phyloP scores from a whole-genome alignment of 2,329 filamentous ascomycete genomes.

The Colletotrichum scovillei region DNA sequence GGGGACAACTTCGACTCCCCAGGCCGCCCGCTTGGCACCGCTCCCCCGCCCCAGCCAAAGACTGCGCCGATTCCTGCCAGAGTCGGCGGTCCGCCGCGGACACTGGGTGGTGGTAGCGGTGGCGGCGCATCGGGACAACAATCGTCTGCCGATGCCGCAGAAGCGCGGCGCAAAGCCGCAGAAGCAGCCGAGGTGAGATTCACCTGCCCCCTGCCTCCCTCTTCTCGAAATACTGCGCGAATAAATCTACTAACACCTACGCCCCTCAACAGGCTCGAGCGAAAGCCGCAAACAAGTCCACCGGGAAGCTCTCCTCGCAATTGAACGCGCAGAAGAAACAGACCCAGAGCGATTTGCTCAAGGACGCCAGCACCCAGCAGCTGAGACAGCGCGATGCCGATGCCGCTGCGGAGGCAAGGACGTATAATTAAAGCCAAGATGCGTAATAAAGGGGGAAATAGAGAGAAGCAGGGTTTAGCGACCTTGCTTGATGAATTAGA shows the following conservation, averaged over 20 bases:
- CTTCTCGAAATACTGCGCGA: not conserved
- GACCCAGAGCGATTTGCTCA: conserved; percentile 75
- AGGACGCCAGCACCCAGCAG: conserved; percentile 75
- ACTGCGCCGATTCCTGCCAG: conserved; percentile 64
- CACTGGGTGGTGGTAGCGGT: conserved; percentile 67
- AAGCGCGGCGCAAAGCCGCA: conserved; percentile 80
- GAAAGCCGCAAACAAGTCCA: conserved; percentile 65
- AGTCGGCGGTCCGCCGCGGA: conserved; percentile 69
- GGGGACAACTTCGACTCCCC: conserved; percentile 78
- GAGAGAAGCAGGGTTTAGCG: conserved; percentile 7
- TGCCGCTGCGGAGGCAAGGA: conserved; percentile 53
- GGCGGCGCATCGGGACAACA: conserved; percentile 39
- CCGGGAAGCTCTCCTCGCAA: conserved; percentile 77
- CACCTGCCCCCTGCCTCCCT: conserved; percentile 15
- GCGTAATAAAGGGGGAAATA: not conserved
- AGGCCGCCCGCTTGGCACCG: conserved; percentile 77
- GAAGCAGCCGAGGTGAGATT: conserved; percentile 82
- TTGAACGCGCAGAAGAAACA: conserved; percentile 81
- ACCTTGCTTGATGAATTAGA: not conserved
- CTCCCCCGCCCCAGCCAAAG: conserved; percentile 57
- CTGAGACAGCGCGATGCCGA: conserved; percentile 76
- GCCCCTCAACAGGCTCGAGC: conserved; percentile 69
- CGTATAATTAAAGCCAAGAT: conserved; percentile 46
- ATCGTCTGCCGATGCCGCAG: conserved; percentile 51
- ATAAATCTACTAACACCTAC: not conserved